Base-by-base conservation (phyloP, 805 yeast genomes). In the Nakazawaea wickerhamii region DNA sequence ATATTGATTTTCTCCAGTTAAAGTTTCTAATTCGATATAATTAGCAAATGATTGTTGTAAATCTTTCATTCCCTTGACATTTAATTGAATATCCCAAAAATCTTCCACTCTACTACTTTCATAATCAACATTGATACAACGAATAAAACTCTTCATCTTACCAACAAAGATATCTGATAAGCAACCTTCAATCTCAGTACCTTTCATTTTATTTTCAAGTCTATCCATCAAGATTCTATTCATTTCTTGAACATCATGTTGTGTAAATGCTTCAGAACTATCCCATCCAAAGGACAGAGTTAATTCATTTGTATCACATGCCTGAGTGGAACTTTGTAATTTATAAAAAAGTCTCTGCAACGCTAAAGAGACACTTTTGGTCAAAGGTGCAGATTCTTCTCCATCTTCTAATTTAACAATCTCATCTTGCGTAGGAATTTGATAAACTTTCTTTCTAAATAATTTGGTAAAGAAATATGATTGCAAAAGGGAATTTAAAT, bases 221-320 rank as follows among this genome's bases (percentile, higher is more conserved):
- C 83, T 79, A 61, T 93, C 99, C 97, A 93, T 91, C 56, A 93
- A 71, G 30, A 93, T 89, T 53, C 99, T 80, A 59, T 90, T 89
- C 58, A 93, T 70, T 61, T 93, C 99, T 60, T 93, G 99, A 13
- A 93, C 97, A 59, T 93, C 99, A 63, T 93, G 98, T 63, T 93
- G 99, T 2, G 95, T 86, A 61, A 93, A 93, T 0, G 97, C 95
- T 52, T 93, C 99, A 5, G 83, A 81, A 8, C 86, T 75, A 58
- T 89, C 96, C 99, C 99, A 93, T 7, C 99, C 99, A 70, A 93
- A 93, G 0, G 97, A 82, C 46, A 79, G 77, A 0, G 99, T 93
- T 41, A 93, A 70, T 56, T 87, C 96, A 48, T 77, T 59, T 0
- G 99, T 93, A 46, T 86, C 91, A 4, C 91, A 77, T 0, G 97